Evolutionary conservation across 2,329 filamentous ascomycete genomes (phyloP).

Genomic region (Tolypocladium nubicola): DNA sequence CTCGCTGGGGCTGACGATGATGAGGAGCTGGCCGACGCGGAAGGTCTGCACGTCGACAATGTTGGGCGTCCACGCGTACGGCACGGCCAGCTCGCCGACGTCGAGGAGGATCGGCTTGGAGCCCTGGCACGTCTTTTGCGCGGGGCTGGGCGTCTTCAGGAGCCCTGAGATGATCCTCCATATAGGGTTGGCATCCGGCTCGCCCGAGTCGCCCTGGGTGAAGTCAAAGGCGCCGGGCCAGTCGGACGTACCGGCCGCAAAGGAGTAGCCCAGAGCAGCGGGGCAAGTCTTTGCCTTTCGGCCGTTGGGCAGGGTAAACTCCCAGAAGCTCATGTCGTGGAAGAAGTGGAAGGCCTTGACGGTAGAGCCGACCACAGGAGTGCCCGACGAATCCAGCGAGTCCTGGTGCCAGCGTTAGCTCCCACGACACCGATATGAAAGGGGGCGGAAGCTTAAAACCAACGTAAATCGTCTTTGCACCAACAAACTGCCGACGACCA

Average conservation of each 20-base stretch:
- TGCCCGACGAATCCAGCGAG: constrained; percentile 33
- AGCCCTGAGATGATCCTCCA: constrained; percentile 69
- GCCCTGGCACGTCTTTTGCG: constrained; percentile 66
- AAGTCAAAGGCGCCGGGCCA: constrained; percentile 90
- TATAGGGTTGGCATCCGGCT: constrained; percentile 60
- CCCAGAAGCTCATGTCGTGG: constrained; percentile 67
- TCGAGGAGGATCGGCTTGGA: constrained; percentile 82
- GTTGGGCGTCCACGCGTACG: constrained; percentile 85
- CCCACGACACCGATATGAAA: not conserved
- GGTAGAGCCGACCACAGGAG: constrained; percentile 47
- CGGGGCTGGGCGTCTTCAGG: constrained; percentile 57
- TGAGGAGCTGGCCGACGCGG: constrained; percentile 72
- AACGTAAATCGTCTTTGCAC: constrained; percentile 36
- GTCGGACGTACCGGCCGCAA: constrained; percentile 86
- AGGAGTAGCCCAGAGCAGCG: constrained; percentile 82
- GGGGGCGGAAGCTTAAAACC: constrained; percentile 7
- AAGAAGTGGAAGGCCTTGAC: constrained; percentile 82
- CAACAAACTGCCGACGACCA: constrained; percentile 58
- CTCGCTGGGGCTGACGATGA: constrained; percentile 79
- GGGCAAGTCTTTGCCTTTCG: constrained; percentile 65
- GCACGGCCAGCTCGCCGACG: constrained; percentile 66
- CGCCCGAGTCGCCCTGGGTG: constrained; percentile 69
- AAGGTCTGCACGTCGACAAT: constrained; percentile 82
- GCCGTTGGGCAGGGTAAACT: constrained; percentile 65
- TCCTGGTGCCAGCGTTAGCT: constrained; percentile 30